Evolutionary conservation across 106 monocot genomes (phyloP).

Genomic region (Allium sativum): DNA sequence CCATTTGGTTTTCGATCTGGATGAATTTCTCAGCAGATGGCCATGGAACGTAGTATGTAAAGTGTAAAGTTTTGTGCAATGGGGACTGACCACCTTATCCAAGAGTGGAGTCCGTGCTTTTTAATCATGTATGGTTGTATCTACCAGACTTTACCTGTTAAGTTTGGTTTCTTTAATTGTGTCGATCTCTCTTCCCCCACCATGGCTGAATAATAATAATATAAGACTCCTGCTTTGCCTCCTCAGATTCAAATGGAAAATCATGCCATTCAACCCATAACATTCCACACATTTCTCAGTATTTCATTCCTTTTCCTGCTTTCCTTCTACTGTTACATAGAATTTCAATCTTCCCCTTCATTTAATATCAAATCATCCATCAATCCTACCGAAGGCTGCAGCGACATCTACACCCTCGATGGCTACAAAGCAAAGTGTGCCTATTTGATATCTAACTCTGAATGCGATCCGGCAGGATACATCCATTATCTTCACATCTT

Average conservation of each 20-base stretch:
- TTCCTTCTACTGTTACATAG: background rate
- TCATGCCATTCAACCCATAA: background rate
- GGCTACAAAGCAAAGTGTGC: conserved; percentile 12
- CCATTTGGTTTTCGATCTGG: too few relatives aligned
- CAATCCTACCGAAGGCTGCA: conserved; percentile 5
- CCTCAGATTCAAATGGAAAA: background rate
- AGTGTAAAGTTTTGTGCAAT: too few relatives aligned
- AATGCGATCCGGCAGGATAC: conserved; percentile 22
- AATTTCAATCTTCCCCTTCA: background rate
- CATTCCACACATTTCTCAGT: background rate
- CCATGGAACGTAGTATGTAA: too few relatives aligned
- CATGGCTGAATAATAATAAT: background rate
- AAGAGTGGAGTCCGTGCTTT: too few relatives aligned
- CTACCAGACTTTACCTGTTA: too few relatives aligned
- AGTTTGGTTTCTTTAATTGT: too few relatives aligned
- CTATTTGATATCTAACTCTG: conserved; percentile 1
- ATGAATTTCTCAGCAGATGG: too few relatives aligned
- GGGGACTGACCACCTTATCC: too few relatives aligned
- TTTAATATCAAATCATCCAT: background rate
- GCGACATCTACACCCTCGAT: conserved; percentile 3
- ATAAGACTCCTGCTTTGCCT: background rate
- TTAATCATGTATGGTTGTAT: too few relatives aligned
- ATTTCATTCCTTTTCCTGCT: conserved; percentile 2
- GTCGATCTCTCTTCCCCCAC: background rate
- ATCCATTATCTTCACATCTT: conserved; percentile 35